A percentile compares a stretch with the other conserved stretches of the same genome.
Evolutionary conservation across 2,329 filamentous ascomycete genomes (phyloP).

Genomic region (Cordyceps cateniannulata): DNA sequence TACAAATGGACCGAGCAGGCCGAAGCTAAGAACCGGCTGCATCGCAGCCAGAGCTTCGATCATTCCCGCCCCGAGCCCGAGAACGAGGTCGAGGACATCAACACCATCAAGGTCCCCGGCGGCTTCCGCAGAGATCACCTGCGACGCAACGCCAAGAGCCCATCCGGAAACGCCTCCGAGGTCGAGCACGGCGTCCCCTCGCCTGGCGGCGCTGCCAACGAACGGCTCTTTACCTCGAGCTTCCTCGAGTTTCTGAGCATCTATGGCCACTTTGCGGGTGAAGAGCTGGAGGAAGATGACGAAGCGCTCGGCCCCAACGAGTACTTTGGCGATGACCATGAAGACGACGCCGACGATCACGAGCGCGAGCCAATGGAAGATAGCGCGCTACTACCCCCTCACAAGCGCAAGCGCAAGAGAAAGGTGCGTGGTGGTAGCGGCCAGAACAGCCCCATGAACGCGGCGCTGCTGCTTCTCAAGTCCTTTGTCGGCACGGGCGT

Average conservation of each 20-base stretch:
- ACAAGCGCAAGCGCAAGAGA: conserved; percentile 65
- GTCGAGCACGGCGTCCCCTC: conserved; percentile 29
- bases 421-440: conserved; percentile 68
- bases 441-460: conserved; percentile 71
- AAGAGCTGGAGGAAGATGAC: conserved; percentile 94
- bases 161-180: conserved; percentile 30
- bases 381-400: conserved; percentile 74
- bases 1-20: conserved; percentile 95
- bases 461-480: conserved; percentile 82
- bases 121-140: conserved; percentile 90
- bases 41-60: conserved; percentile 84
- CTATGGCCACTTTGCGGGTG: conserved; percentile 95
- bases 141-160: conserved; percentile 64
- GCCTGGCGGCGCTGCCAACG: conserved; percentile 25
- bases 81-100: conserved; percentile 75
- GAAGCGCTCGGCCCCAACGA: conserved; percentile 81
- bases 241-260: conserved; percentile 94
- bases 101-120: conserved; percentile 85
- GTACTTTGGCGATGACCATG: conserved; percentile 73
- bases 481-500: conserved; percentile 97
- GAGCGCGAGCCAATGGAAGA: conserved; percentile 79
- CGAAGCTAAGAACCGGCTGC: conserved; percentile 59
- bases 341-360: conserved; percentile 49
- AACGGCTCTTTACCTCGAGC: conserved; percentile 73
- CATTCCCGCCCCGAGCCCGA: conserved; percentile 71